phyloP scores from a whole-genome alignment of 202 grass and related monocot genomes.

The Setaria viridis region DNA sequence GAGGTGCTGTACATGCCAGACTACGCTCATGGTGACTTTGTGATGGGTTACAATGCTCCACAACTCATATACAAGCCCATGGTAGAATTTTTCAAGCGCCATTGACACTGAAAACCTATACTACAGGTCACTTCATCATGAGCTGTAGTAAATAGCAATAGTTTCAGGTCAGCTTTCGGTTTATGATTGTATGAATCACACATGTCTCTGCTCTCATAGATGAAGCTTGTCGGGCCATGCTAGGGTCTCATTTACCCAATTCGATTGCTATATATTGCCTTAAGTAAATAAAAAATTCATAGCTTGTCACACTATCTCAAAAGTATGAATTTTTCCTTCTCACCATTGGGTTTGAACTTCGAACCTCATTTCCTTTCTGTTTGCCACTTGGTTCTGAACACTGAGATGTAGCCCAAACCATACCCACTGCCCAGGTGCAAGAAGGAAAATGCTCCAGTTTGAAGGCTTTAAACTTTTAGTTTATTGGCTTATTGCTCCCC shows the following conservation, averaged over 20 bases:
- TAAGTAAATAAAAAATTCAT: neutral
- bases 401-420: neutral
- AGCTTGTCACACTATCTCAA: neutral
- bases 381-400: neutral
- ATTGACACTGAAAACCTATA: constrained; percentile 37
- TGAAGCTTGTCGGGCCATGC: neutral
- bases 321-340: neutral
- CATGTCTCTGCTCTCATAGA: neutral
- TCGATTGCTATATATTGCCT: neutral
- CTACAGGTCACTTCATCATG: neutral
- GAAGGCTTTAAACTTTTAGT: neutral
- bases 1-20: constrained; percentile 48
- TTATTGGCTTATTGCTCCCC: neutral
- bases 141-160: neutral
- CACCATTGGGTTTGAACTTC: neutral
- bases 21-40: constrained; percentile 63
- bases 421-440: neutral
- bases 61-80: constrained; percentile 49
- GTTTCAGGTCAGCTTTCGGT: neutral
- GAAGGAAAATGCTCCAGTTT: constrained; percentile 5
- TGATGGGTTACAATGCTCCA: constrained; percentile 60
- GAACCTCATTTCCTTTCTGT: neutral
- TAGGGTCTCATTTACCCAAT: constrained; percentile 4
- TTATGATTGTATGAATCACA: neutral
- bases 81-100: constrained; percentile 53